Evolutionary conservation across 257 asterid genomes (phyloP).

Genomic region (Solanum lycopersicoides): DNA sequence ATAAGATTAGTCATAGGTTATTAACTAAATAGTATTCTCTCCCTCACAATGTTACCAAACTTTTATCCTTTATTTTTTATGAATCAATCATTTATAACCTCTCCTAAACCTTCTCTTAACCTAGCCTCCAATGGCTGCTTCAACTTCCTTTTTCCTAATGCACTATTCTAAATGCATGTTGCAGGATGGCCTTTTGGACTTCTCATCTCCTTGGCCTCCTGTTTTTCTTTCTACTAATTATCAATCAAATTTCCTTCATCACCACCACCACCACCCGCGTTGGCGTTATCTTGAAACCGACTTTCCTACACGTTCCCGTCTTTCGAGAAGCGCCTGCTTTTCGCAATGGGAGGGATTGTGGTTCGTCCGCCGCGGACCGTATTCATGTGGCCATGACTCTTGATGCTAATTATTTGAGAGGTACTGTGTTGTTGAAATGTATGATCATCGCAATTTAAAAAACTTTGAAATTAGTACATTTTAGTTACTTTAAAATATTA

Average conservation of each 20-base stretch:
- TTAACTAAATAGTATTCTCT: conserved; percentile 18
- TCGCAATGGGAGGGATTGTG: conserved; percentile 36
- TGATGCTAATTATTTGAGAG: conserved; percentile 54
- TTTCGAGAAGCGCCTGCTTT: conserved; percentile 72
- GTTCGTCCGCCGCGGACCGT: neutral
- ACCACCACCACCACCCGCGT: neutral
- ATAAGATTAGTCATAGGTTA: neutral
- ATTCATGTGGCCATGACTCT: conserved; percentile 69
- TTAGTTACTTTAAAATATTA: neutral
- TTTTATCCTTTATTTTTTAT: conserved; percentile 14
- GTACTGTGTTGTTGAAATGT: conserved; percentile 9
- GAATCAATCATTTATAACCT: conserved; percentile 25
- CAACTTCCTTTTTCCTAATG: conserved; percentile 10
- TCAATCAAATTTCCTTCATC: conserved; percentile 1
- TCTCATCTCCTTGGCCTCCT: conserved; percentile 43
- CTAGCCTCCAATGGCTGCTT: conserved; percentile 50
- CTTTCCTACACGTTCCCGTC: neutral
- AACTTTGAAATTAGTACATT: neutral
- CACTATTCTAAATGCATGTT: conserved; percentile 10
- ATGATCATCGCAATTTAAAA: neutral
- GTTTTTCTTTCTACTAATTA: conserved; percentile 23
- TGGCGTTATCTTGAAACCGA: neutral
- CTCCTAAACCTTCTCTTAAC: conserved; percentile 42
- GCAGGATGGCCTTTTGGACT: conserved; percentile 66
- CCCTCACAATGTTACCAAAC: conserved; percentile 32